Evolutionary conservation across 805 yeast species (phyloP), one percentile per base, ranked within the genome.

Genomic region (Candida saitoana): DNA sequence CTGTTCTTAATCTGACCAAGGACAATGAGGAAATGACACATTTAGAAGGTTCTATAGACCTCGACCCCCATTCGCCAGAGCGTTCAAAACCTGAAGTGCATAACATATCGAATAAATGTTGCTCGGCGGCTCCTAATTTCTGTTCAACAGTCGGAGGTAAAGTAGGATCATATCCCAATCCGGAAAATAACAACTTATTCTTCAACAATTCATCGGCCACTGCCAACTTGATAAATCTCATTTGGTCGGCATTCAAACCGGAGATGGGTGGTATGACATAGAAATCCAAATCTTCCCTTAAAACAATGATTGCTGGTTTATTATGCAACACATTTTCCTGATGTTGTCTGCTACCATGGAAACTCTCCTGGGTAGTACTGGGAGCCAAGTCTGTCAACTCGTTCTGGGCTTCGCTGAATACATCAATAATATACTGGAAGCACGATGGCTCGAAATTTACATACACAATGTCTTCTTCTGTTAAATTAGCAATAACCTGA

Each of bases 251-350:
- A 38, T 69, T 60, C 30, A 80, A 63, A 2, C 84, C 83, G 2
- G 73, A 62, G 32, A 66, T 64, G 34, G 87, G 90, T 2, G 96
- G 95, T 14, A 93, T 82, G 48, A 95, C 87, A 62, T 90, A 93
- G 63, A 79, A 93, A 59, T 93, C 99, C 50, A 93, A 73, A 62
- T 93, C 99, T 60, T 93, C 99, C 48, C 97, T 73, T 41, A 93
- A 71, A 3, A 91, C 96, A 42, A 93, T 88, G 34, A 93, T 82
- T 1, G 96, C 84, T 0, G 98, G 99, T 50, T 87, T 85, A 46
- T 79, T 80, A 49, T 78, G 80, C 47, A 90, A 67, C 3, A 89
- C 79, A 36, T 79, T 81, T 19, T 57, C 60, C 35, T 51, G 63
- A 22, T 39, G 43, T 34, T 40, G 47, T 24, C 47, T 39, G 14